Conservation (phyloP, 2,329 filamentous ascomycete species). For the Fusarium sp. region DNA sequence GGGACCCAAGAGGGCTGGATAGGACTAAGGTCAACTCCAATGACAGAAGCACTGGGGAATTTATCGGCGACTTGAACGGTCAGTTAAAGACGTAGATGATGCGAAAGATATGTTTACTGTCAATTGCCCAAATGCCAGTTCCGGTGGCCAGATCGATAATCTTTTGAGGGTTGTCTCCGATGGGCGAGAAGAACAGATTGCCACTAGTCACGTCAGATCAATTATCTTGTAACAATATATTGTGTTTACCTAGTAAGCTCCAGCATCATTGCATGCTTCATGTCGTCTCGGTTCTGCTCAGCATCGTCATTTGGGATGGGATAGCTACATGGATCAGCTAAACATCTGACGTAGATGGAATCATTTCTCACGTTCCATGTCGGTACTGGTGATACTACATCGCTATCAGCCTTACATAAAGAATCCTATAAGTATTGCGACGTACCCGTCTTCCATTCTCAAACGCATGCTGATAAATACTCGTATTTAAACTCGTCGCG, state of each 20-base stretch:
- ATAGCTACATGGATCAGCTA: conserved; percentile 42
- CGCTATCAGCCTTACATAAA: neutral
- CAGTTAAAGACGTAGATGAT: accelerated
- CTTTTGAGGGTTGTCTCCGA: conserved; percentile 32
- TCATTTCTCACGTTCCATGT: conserved; percentile 34
- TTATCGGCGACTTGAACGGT: conserved; percentile 41
- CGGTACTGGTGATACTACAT: conserved; percentile 44
- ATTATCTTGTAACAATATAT: accelerated
- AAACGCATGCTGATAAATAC: conserved; percentile 44
- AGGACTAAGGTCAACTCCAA: conserved; percentile 45
- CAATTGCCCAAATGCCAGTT: conserved; percentile 45
- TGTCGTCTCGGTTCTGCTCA: conserved; percentile 46
- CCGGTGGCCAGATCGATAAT: conserved; percentile 44
- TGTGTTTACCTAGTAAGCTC: conserved; percentile 43
- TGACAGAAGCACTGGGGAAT: conserved; percentile 42
- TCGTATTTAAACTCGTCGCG: conserved; percentile 42
- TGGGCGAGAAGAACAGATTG: conserved; percentile 40
- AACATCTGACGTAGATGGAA: accelerated
- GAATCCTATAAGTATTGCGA: accelerated
- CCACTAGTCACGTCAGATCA: conserved; percentile 24
- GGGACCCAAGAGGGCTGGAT: conserved; percentile 54
- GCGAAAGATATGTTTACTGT: conserved; percentile 10
- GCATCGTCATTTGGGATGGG: conserved; percentile 48
- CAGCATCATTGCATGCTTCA: conserved; percentile 52
- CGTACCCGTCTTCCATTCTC: conserved; percentile 46